phyloP scores from a whole-genome alignment of 116 monocot species.

The Papilionanthe hybrid region DNA sequence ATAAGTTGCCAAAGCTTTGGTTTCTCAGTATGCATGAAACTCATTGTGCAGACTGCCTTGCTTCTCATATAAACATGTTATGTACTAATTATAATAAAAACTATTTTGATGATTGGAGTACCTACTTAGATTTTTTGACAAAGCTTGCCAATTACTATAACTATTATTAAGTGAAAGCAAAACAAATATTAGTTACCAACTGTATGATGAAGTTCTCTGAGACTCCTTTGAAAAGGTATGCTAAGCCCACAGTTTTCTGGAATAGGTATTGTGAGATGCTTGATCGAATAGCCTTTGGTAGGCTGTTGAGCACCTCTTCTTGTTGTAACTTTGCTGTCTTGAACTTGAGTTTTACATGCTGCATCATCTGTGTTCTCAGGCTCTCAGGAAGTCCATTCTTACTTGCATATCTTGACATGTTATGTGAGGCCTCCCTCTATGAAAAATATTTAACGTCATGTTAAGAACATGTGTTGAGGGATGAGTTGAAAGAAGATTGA shows the following conservation, averaged over 20 bases:
- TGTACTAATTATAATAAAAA: background rate
- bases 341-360: constrained; percentile 27
- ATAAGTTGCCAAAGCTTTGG: background rate
- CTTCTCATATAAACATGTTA: background rate
- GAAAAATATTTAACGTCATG: constrained; percentile 1
- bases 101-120: background rate
- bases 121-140: background rate
- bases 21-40: background rate
- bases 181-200: constrained; percentile 23
- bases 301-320: constrained; percentile 21
- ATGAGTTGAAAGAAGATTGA: background rate
- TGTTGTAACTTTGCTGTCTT: constrained; percentile 27
- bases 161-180: background rate
- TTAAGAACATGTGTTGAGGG: background rate
- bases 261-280: constrained; percentile 34
- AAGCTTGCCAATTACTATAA: background rate
- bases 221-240: constrained; percentile 38
- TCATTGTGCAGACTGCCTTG: background rate
- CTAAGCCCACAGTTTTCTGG: constrained; percentile 10
- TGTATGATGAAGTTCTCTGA: constrained; percentile 27
- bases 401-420: constrained; percentile 21
- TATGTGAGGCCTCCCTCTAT: constrained; percentile 21
- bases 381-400: constrained; percentile 21
- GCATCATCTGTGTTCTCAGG: constrained; percentile 29
- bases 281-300: constrained; percentile 35